These are phyloP conservation scores for Termitomyces sp. DNA, from an alignment of 768 basidiomycete genomes.

Conservation along the genomic window DNA sequence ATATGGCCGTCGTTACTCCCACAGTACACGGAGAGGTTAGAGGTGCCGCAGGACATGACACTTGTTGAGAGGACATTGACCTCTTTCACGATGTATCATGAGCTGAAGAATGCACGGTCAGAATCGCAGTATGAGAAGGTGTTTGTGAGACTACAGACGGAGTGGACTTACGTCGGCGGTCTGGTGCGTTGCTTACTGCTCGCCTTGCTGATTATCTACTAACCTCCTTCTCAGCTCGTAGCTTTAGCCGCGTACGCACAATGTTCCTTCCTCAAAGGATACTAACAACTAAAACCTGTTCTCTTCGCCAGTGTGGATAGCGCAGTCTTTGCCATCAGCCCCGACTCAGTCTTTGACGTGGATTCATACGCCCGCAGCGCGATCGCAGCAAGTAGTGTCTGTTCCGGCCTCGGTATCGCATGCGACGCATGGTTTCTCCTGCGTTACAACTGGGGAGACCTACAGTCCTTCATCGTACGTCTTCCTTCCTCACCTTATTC, in stretches of 20 bases:
- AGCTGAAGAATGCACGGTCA: slow-evolving; percentile 39
- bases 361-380: slow-evolving; percentile 39
- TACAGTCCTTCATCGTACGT: slow-evolving; percentile 46
- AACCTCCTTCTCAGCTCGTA: slow-evolving; percentile 34
- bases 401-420: slow-evolving; percentile 60
- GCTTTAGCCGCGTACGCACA: slow-evolving; percentile 49
- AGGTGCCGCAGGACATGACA: slow-evolving; percentile 20
- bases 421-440: slow-evolving; percentile 64
- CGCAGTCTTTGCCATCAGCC: slow-evolving; percentile 59
- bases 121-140: slow-evolving; percentile 50
- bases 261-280: not conserved
- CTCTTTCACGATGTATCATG: slow-evolving; percentile 50
- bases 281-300: not conserved
- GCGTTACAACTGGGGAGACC: slow-evolving; percentile 48
- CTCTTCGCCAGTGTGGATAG: slow-evolving; percentile 34
- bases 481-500: not conserved
- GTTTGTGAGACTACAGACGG: slow-evolving; percentile 40
- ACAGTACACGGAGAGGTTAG: slow-evolving; percentile 36
- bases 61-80: slow-evolving; percentile 35
- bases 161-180: slow-evolving; percentile 66
- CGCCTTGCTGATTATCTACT: not conserved
- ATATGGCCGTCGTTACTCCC: slow-evolving; percentile 23
- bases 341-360: slow-evolving; percentile 45
- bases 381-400: slow-evolving; percentile 51
- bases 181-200: slow-evolving; percentile 33